Base-by-base conservation (phyloP, 352 stramenopile genomes). In the Phytophthora parvispora region DNA sequence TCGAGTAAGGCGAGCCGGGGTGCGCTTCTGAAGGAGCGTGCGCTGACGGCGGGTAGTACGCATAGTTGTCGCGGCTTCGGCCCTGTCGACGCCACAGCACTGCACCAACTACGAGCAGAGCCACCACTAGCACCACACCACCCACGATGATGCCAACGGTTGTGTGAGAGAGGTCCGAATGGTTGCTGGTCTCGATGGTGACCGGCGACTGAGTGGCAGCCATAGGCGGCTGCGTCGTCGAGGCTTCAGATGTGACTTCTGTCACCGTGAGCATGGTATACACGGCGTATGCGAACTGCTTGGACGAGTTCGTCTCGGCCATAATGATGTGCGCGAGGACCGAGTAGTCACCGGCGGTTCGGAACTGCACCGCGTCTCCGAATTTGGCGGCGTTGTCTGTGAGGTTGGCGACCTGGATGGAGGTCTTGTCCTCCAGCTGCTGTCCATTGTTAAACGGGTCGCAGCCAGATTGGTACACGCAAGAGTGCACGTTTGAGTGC, bases 401-500 rank as follows among this genome's bases (percentile, higher is more conserved):
- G 27, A 90, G 67, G 64, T 90, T 90, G 28, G 77, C 79, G 34
- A 90, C 75, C 50, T 80, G 54, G 57, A 88, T 90, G 13, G 68
- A 56, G 5, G 81, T 90, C 61, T 88, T 88, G 77, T 87, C 72
- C 49, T 81, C 64, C 18, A 88, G 70, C 61, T 84, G 55, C 29
- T 78, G 22, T 32, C 81, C 81, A 51, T 90, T 75, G 51, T 64
- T 69, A 58, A 90, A 90, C 55, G 81, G 81, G 63, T 90, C 80
- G 54, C 81, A 90, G 32, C 75, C 75, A 6, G 79, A 79, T 56
- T 70, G 75, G 29, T 72, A 86, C 29, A 77, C 63, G 64, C 81
- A 90, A 34, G 81, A 87, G 69, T 90, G 81, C 38, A 90, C 63
- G 49, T 90, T 90, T 18, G 81, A 90, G 75, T 90, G 81, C 59